Percentiles rank a stretch among this genome's conserved stretches.
Evolutionary conservation across 495 filamentous ascomycete species (phyloP).

Genomic region (Xylaria scruposa): DNA sequence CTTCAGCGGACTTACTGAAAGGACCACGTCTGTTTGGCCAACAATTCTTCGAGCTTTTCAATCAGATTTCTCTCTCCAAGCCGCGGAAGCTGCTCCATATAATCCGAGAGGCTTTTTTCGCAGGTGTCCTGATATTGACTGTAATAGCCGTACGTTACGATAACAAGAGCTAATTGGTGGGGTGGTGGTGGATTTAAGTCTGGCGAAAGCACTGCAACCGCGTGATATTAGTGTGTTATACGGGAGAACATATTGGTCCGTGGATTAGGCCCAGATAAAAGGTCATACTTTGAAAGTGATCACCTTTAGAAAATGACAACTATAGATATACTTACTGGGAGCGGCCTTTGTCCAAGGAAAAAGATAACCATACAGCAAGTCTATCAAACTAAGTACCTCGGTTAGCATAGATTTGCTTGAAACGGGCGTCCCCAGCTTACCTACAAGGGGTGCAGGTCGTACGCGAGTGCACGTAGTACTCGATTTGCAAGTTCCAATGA

Average conservation of each 20-base stretch:
- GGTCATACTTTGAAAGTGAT: neutral
- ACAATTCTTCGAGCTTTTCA: neutral
- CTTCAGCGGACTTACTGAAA: neutral
- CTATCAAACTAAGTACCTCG: neutral
- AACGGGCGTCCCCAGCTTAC: neutral
- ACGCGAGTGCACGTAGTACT: slow-evolving; percentile 3
- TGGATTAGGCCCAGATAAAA: neutral
- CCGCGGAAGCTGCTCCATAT: neutral
- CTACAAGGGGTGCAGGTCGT: slow-evolving; percentile 7
- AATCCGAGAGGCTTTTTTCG: neutral
- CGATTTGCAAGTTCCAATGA: slow-evolving; percentile 4
- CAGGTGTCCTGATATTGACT: neutral
- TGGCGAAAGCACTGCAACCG: neutral
- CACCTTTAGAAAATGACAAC: neutral
- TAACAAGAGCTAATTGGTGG: neutral
- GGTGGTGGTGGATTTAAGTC: neutral
- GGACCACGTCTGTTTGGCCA: neutral
- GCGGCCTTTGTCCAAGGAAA: neutral
- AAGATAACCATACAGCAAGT: neutral
- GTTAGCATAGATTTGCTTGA: neutral
- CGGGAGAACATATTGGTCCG: neutral
- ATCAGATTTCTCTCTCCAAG: neutral
- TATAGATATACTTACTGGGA: neutral
- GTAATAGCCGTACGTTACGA: neutral
- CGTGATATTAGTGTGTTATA: neutral